phyloP scores from a whole-genome alignment of 2,329 filamentous ascomycete species.

The Pseudocercospora fuligena region DNA sequence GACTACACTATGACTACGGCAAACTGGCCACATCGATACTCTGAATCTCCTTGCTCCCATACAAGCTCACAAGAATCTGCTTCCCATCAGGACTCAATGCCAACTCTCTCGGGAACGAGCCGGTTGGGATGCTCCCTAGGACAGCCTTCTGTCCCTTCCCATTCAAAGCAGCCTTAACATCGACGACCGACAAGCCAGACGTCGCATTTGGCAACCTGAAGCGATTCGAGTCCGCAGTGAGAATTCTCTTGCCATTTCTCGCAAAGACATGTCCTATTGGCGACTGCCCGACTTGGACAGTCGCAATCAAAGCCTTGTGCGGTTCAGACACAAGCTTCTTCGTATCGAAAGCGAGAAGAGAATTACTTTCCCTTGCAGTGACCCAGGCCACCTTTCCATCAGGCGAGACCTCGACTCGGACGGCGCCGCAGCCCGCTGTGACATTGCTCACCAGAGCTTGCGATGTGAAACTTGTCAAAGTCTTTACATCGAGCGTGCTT shows the following conservation, averaged over 20 bases:
- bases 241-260: not conserved
- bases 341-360: not conserved
- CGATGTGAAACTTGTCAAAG: not conserved
- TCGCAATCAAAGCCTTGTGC: not conserved
- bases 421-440: not conserved
- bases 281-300: not conserved
- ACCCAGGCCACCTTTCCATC: slow-evolving; percentile 3
- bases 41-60: not conserved
- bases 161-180: not conserved
- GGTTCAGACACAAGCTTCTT: not conserved
- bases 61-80: not conserved
- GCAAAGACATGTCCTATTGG: not conserved
- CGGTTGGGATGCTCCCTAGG: not conserved
- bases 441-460: not conserved
- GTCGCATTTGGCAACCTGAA: not conserved
- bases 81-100: not conserved
- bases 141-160: not conserved
- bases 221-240: slow-evolving; percentile 3
- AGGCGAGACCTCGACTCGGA: not conserved
- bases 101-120: not conserved
- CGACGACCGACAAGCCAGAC: slow-evolving; percentile 1
- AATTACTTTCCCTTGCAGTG: not conserved
- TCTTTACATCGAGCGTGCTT: not conserved
- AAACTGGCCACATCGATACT: not conserved
- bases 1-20: not conserved